These are phyloP conservation scores for Phaeosphaeria sp. DNA, from an alignment of 2,329 filamentous ascomycete species.

Conservation along the genomic window DNA sequence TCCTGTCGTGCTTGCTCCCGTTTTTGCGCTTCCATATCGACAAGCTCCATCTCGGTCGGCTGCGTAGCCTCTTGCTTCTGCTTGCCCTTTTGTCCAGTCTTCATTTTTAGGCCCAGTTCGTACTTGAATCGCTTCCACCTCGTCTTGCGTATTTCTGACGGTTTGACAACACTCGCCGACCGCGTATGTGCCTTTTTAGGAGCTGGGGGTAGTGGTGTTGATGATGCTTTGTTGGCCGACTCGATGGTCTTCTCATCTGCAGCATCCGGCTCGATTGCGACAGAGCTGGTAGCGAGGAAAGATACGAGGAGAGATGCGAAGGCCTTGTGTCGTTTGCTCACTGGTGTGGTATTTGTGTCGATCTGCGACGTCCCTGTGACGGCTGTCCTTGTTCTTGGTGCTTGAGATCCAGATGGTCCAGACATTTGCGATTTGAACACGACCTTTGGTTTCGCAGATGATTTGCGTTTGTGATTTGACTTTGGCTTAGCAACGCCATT, in stretches of 20 bases:
- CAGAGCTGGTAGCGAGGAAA: slow-evolving; percentile 19
- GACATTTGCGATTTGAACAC: slow-evolving; percentile 9
- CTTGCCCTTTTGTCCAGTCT: slow-evolving; percentile 9
- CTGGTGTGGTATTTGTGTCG: slow-evolving; percentile 4
- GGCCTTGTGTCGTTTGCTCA: slow-evolving; percentile 18
- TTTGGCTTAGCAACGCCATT: slow-evolving; percentile 2
- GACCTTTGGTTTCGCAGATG: slow-evolving; percentile 4
- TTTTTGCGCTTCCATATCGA: slow-evolving; percentile 82
- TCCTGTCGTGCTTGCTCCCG: slow-evolving; percentile 70
- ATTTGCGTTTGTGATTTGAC: slow-evolving; percentile 3
- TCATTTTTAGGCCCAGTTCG: slow-evolving; percentile 16
- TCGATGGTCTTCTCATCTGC: slow-evolving; percentile 23
- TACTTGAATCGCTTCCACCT: slow-evolving; percentile 23
- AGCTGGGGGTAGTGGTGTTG: slow-evolving; percentile 1
- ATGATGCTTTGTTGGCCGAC: slow-evolving; percentile 15
- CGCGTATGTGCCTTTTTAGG: slow-evolving; percentile 5
- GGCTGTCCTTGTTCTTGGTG: not conserved
- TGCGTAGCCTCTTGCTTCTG: slow-evolving; percentile 1
- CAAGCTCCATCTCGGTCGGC: slow-evolving; percentile 39
- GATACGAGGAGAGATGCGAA: slow-evolving; percentile 26
- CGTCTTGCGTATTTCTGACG: slow-evolving; percentile 15
- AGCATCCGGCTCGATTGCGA: slow-evolving; percentile 18
- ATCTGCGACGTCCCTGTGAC: not conserved
- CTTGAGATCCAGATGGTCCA: not conserved
- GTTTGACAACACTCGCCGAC: not conserved